These are phyloP conservation scores for Spirogloea muscicola DNA, from an alignment of 139 green algal genomes.

Conservation along the genomic window DNA sequence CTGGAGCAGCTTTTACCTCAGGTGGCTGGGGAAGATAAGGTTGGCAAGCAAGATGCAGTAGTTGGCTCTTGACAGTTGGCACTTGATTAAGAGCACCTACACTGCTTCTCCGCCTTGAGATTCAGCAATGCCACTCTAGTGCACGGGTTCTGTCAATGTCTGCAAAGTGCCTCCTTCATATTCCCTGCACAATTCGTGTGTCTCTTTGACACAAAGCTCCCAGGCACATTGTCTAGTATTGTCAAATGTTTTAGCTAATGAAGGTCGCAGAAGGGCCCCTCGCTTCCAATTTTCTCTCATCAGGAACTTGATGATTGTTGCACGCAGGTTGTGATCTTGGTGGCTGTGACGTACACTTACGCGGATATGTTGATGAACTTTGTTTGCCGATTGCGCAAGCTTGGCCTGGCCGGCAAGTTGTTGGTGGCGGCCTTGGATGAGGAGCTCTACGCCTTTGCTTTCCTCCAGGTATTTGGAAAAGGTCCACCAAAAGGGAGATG, in stretches of 20 bases:
- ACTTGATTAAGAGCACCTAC: too few relatives aligned
- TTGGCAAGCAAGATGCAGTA: too few relatives aligned
- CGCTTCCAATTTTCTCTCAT: too few relatives aligned
- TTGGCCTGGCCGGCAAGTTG: conserved; percentile 25
- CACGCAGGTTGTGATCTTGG: conserved; percentile 15
- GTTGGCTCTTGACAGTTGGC: too few relatives aligned
- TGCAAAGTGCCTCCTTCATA: too few relatives aligned
- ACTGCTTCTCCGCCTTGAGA: too few relatives aligned
- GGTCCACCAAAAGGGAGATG: too few relatives aligned
- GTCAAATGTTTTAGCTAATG: not conserved
- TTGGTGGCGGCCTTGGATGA: conserved; percentile 24
- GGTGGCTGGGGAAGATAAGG: not conserved
- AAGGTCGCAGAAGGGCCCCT: not conserved
- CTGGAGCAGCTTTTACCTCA: conserved; percentile 24
- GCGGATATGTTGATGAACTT: conserved; percentile 42
- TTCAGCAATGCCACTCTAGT: too few relatives aligned
- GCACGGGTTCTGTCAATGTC: too few relatives aligned
- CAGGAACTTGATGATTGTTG: too few relatives aligned
- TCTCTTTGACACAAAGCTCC: not conserved
- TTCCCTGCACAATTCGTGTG: too few relatives aligned
- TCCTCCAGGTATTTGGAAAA: conserved; percentile 5
- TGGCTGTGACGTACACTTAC: conserved; percentile 20
- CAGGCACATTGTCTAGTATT: not conserved
- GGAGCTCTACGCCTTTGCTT: conserved; percentile 38
- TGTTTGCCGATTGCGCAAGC: conserved; percentile 7